Evolutionary conservation across 2,329 filamentous ascomycete genomes (phyloP), one percentile per base, ranked within the genome.

Genomic region (Sporothrix dimorphospora): DNA sequence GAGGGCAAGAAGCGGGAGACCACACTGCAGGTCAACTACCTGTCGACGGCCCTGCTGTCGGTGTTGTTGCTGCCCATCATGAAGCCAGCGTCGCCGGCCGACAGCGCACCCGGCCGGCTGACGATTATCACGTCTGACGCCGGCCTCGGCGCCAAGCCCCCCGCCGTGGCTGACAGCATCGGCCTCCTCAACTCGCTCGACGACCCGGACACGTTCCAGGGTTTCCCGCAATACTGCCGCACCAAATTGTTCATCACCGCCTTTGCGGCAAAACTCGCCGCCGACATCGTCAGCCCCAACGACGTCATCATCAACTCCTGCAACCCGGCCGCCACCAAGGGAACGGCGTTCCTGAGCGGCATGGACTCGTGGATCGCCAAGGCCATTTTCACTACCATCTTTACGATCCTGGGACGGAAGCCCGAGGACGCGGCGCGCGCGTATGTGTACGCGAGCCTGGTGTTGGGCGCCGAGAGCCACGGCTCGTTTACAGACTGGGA

Each of bases 1-100:
- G 59, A 63, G 38, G 59, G 59, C 59, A 21, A 63, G 19, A 45
- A 63, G 38, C 19, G 61, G 21, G 61, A 65, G 61, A 27, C 40
- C 9, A 66, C 42, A 5, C 61, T 66, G 6, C 61, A 49, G 40
- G 40, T 49, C 24, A 49, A 66, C 42, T 49, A 47, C 61, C n/a
- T 66, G 61, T 66, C 61, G 61, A 66, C 61, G 21, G 61, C 59
- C 12, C 14, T 47, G 21, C 24, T 66, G 21, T 4, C 40, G 7
- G 3, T 66, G 2, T 21, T 49, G 5, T 11, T 66, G 21, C 61
- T 49, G 6, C 40, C 61, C 14, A 5, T 49, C 11, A 11, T 49
- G 11, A 66, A 66, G 24, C 38, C 61, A 8, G 9, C 21, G 61
- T 7, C 57, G 1, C 16, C 8, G 3, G 4, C 7, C 27, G 34